phyloP scores from a whole-genome alignment of 495 filamentous ascomycete species.

The Copromyces sp. region DNA sequence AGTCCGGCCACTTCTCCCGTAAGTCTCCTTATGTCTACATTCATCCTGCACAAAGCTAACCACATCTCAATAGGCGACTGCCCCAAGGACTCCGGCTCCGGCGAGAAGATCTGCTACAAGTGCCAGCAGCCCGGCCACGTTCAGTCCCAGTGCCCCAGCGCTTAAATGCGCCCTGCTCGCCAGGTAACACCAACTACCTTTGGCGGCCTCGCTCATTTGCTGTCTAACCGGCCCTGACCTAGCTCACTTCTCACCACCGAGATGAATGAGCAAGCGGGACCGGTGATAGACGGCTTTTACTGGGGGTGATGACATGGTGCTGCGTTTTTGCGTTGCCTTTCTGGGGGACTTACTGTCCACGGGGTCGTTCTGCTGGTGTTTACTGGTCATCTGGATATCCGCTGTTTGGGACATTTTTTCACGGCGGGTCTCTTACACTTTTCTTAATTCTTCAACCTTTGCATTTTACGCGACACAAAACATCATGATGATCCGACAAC shows the following conservation, averaged over 20 bases:
- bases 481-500: conserved; percentile 16
- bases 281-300: conserved; percentile 8
- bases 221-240: conserved; percentile 14
- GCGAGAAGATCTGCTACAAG: conserved; percentile 95
- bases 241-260: conserved; percentile 11
- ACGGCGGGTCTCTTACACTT: conserved; percentile 6
- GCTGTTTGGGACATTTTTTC: conserved; percentile 15
- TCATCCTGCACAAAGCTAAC: not conserved
- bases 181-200: conserved; percentile 3
- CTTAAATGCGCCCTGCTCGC: conserved; percentile 11
- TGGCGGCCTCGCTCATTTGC: conserved; percentile 13
- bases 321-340: conserved; percentile 21
- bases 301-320: conserved; percentile 18
- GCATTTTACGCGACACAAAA: conserved; percentile 6
- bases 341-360: conserved; percentile 19
- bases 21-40: not conserved
- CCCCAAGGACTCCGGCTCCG: conserved; percentile 64
- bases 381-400: conserved; percentile 27
- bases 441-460: conserved; percentile 5
- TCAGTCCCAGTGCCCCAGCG: conserved; percentile 80
- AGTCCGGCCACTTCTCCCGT: conserved; percentile 85
- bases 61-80: conserved; percentile 46
- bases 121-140: conserved; percentile 98
- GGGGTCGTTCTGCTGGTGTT: conserved; percentile 22
- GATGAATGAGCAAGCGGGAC: conserved; percentile 14